Evolutionary conservation across 225 moss, liverwort and hornwort genomes (phyloP), one percentile per base, ranked within the genome.

Genomic region (Sphagnum tenellum): DNA sequence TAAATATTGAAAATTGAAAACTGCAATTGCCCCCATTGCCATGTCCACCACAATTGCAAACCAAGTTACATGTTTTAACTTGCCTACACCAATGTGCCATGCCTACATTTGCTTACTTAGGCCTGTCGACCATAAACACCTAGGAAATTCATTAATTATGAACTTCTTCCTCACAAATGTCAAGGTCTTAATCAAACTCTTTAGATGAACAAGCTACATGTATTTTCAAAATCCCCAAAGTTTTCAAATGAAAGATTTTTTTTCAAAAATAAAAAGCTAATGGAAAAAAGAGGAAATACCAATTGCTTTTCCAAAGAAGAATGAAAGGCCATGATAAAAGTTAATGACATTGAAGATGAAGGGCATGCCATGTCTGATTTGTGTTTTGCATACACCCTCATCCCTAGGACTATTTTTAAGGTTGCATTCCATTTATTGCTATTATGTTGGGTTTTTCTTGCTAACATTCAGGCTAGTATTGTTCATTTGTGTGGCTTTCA

Each of bases 301-400:
- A 92, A 61, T 78, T 61, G 46, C 96, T 92, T 71, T 92, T 92
- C 96, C 92, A 98, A 63, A 89, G 71, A 50, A 90, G 85, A 69
- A 85, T 72, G 57, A 98, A 88, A 14, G 92, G 96, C 96, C 96
- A 98, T 46, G 96, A 86, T 74, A 85, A 77, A 55, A 98, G 75
- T 69, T 98, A 88, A 72, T 85, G 83, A 76, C 90, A 90, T 47
- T 85, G 86, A 63, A 92, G 83, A 70, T 83, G 86, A 54, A 93
- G 63, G 52, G 77, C 82, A 72, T 89, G 90, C 86, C 87, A 87
- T 45, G 93, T 89, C 68, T 89, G 84, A 63, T 88, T 96, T 76
- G 74, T 81, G 61, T 88, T 84, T 67, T 83, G 79, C 46, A 85
- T 62, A 66, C 62, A 53, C 63, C 78, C n/a, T n/a, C n/a, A n/a